Evolutionary conservation across 1,139 yeast genomes (phyloP), one percentile per base, ranked within the genome.

Genomic region (Geotrichum bryndzae): DNA sequence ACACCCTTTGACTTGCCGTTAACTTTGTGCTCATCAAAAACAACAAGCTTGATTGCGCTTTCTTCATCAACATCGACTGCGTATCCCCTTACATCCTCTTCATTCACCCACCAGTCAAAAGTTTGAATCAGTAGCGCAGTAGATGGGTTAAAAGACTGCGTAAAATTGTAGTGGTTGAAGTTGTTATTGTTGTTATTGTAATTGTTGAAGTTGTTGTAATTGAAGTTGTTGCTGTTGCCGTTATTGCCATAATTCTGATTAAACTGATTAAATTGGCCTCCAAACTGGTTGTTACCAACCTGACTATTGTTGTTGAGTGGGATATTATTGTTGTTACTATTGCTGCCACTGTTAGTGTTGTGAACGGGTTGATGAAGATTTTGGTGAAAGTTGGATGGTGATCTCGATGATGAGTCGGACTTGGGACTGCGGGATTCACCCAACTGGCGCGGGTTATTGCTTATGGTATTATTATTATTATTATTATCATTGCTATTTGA

Each of bases 21-120:
- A 29, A 72, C 69, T 61, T 72, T 72, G 60, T 72, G 71, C 50
- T 73, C 76, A 56, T 72, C 73, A 60, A 72, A 73, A 2, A 72
- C 65, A 1, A 73, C 69, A 15, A 61, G 64, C 53, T 65, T 66
- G 15, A 73, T 57, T 25, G 65, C 65, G 8, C 62, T 63, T 52
- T 72, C 75, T 11, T 57, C 59, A 11, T 63, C 65, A 10, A 69
- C 68, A 38, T 66, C 70, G 10, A 68, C 73, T 0, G 69, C 71
- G 68, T 72, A 71, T 2, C 71, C 73, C 13, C 76, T 67, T 11
- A 72, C 70, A n/a, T 72, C 73, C 56, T 73, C 76, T 58, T 73
- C 76, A 13, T 66, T 68, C 6, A 68, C 68, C 74, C 73, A 72
- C 76, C 76, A 73, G 54, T 71, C 70, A 31, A 73, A 62, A 23